Evolutionary conservation across 2,329 filamentous ascomycete species (phyloP), one percentile per base, ranked within the genome.

Genomic region (Colletotrichum echinochloae): DNA sequence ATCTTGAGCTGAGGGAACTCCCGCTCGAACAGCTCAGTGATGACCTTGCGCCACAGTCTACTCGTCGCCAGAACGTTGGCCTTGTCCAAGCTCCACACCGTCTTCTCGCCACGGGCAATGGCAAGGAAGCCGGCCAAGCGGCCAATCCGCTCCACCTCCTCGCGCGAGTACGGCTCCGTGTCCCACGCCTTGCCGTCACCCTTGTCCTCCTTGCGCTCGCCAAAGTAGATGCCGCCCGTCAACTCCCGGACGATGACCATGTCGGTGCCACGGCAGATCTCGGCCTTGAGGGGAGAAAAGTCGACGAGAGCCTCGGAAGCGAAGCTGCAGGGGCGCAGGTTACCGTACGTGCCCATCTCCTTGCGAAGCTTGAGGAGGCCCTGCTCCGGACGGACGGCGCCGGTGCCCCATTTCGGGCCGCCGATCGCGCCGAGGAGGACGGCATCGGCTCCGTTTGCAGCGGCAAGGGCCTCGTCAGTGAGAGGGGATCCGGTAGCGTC

Each of bases 301-400:
- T 95, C 91, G 77, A 97, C 91, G 60, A 98, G 91, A 35, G 90
- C 88, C 63, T 95, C 93, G 1, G 94, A 95, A 60, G 94, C 94
- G 84, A 99, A 98, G 88, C 93, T 97, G 88, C 95, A 98, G 12
- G 95, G 95, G 7, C 95, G 92, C 69, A 98, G 90, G 88, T 98
- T 98, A 76, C 95, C 95, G 83, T 97, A 98, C 66, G 95, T 94
- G 78, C 89, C 88, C 87, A 98, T 93, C 83, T 98, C 93, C 83
- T 97, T 98, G 83, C 95, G 94, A 64, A 98, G 92, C 75, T 86
- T 89, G 72, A 98, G 91, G 77, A 98, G 90, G 72, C 95, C 95
- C 83, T 98, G 94, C 81, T 98, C 95, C 1, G 95, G 95, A 54
- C 95, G 93, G 73, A 98, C 92, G 68, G 90, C 83, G 75, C 93